Percentiles rank a stretch among this genome's conserved stretches.
phyloP scores from a whole-genome alignment of 192 early-diverging fungal genomes.

The Polychytrium aggregatum region DNA sequence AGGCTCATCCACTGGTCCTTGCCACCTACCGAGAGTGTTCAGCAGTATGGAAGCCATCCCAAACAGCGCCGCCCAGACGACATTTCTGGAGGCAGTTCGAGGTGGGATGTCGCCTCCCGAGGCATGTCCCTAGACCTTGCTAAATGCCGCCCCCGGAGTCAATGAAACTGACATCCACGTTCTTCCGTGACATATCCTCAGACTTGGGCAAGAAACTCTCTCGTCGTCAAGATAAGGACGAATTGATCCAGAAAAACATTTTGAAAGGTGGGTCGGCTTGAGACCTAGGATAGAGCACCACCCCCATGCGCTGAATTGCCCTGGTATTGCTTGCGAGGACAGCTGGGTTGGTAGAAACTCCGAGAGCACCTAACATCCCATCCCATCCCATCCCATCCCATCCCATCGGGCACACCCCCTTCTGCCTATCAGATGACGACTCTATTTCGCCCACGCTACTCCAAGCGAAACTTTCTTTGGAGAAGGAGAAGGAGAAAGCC shows the following conservation, averaged over 20 bases:
- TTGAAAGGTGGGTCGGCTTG: conserved; percentile 21
- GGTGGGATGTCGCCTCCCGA: no score
- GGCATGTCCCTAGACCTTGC: no score
- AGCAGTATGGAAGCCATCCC: no score
- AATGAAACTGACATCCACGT: no score
- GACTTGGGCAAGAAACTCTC: no score
- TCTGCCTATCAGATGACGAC: conserved; percentile 21
- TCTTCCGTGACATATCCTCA: no score
- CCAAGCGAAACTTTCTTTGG: conserved; percentile 27
- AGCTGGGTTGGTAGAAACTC: background rate
- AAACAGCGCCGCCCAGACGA: no score
- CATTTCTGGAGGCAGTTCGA: no score
- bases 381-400: background rate
- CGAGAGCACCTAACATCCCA: background rate
- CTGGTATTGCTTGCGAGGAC: background rate
- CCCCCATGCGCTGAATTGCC: background rate
- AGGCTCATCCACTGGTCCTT: no score
- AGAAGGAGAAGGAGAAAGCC: conserved; percentile 36
- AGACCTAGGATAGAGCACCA: background rate
- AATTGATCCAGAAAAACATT: conserved; percentile 39
- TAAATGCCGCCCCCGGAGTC: no score
- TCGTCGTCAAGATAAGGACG: no score
- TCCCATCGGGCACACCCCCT: background rate
- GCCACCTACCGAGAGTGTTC: no score
- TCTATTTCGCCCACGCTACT: conserved; percentile 26